A percentile compares a stretch with the other conserved stretches of the same genome.
These are phyloP conservation scores for Aspergillus jensenii DNA, from an alignment of 2,329 filamentous ascomycete genomes.

Conservation along the genomic window DNA sequence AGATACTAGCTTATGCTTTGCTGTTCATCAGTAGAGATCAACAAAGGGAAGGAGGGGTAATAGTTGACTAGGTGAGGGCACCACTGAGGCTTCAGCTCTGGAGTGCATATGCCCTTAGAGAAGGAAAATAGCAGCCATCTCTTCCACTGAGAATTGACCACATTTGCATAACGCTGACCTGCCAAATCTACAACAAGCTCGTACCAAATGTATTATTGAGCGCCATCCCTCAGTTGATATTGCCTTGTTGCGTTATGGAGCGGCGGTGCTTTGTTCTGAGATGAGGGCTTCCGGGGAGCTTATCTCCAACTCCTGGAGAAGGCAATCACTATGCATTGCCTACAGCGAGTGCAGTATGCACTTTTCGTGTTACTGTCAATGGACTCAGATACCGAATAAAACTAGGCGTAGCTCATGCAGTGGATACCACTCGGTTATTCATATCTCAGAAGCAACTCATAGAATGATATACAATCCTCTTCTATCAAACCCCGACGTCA, in stretches of 20 bases:
- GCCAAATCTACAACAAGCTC: background rate
- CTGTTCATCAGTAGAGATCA: background rate
- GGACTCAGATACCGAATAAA: no score
- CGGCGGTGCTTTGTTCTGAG: background rate
- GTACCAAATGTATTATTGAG: background rate
- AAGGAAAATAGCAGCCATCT: background rate
- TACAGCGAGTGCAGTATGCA: background rate
- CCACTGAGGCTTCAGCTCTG: background rate
- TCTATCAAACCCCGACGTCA: background rate
- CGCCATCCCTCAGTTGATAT: background rate
- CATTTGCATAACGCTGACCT: background rate
- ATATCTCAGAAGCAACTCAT: background rate
- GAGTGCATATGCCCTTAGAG: background rate
- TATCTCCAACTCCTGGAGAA: background rate
- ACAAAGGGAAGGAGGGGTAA: background rate
- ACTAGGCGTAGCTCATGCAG: background rate
- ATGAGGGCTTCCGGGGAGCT: background rate
- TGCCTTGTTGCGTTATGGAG: background rate
- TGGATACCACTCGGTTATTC: background rate
- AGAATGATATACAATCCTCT: background rate
- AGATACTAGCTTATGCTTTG: conserved; percentile 1
- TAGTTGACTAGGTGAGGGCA: background rate
- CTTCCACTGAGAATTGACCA: background rate
- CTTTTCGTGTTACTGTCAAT: background rate
- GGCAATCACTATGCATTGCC: background rate